Evolutionary conservation across 2,329 filamentous ascomycete species (phyloP).

Genomic region (Metarhizium guizhouense): DNA sequence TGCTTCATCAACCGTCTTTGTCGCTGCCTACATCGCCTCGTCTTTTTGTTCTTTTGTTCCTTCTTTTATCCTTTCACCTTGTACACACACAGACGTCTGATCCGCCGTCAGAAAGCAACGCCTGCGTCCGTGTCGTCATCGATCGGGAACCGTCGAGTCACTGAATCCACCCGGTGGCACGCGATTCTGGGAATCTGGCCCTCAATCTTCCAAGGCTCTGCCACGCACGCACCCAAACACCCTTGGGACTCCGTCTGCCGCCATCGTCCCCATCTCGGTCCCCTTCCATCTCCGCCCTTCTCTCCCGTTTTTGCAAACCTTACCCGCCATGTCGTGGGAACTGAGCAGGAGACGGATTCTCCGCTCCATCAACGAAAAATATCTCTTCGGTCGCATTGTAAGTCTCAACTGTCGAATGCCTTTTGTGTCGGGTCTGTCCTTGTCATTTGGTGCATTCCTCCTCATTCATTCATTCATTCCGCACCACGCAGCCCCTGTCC

Average conservation of each 20-base stretch:
- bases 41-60: too few species aligned
- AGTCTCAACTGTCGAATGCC: conserved; percentile 25
- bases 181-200: not conserved
- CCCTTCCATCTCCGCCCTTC: not conserved
- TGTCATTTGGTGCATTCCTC: not conserved
- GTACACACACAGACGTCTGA: too few species aligned
- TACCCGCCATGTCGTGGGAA: conserved; percentile 45
- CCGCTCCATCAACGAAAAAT: conserved; percentile 55
- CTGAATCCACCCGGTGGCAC: not conserved
- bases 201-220: too few species aligned
- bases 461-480: not conserved
- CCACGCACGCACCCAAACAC: too few species aligned
- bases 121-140: not conserved
- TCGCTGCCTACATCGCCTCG: too few species aligned
- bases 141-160: not conserved
- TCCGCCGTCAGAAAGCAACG: too few species aligned
- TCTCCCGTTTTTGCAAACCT: not conserved
- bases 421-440: not conserved
- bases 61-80: too few species aligned
- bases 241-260: not conserved
- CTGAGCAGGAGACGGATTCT: conserved; percentile 50
- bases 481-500: not conserved
- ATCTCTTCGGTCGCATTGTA: conserved; percentile 66
- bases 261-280: not conserved
- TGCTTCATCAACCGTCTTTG: too few species aligned